These are phyloP conservation scores for Flaveria floridana DNA, from an alignment of 140 eudicot genomes.

Conservation along the genomic window DNA sequence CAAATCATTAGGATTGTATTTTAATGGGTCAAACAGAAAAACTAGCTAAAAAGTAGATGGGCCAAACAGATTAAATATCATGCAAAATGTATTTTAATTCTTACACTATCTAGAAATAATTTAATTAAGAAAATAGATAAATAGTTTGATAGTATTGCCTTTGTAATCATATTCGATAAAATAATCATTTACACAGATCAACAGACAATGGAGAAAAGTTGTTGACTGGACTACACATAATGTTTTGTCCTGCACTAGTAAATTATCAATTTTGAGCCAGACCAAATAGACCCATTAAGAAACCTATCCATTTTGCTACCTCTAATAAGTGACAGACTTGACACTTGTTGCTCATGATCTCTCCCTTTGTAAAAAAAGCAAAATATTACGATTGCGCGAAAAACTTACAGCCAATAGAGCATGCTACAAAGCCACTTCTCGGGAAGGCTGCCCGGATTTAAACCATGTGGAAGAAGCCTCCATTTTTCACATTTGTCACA, in stretches of 20 bases:
- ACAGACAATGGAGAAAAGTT: conserved; percentile 7
- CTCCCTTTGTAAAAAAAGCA: not conserved
- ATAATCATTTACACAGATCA: not conserved
- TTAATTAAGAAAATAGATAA: not conserved
- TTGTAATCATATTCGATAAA: not conserved
- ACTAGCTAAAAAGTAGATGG: conserved; percentile 6
- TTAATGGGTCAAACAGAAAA: not conserved
- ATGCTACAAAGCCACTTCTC: conserved; percentile 87
- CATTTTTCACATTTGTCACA: conserved; percentile 89
- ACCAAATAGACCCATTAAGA: not conserved
- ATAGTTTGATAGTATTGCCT: not conserved
- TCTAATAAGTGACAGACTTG: not conserved
- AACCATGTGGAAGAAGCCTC: conserved; percentile 91
- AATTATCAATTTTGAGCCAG: not conserved
- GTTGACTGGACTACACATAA: not conserved
- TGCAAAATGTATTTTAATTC: not conserved
- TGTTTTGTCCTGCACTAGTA: not conserved
- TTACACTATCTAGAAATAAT: not conserved
- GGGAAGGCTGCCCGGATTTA: conserved; percentile 69
- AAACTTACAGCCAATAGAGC: conserved; percentile 97
- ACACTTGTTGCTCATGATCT: conserved; percentile 13
- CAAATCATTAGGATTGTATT: not conserved
- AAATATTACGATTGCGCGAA: not conserved
- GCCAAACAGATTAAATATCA: not conserved
- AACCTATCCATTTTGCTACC: not conserved